Evolutionary conservation across 2,329 filamentous ascomycete species (phyloP), one percentile per base, ranked within the genome.

Genomic region (Colletotrichum noveboracense): DNA sequence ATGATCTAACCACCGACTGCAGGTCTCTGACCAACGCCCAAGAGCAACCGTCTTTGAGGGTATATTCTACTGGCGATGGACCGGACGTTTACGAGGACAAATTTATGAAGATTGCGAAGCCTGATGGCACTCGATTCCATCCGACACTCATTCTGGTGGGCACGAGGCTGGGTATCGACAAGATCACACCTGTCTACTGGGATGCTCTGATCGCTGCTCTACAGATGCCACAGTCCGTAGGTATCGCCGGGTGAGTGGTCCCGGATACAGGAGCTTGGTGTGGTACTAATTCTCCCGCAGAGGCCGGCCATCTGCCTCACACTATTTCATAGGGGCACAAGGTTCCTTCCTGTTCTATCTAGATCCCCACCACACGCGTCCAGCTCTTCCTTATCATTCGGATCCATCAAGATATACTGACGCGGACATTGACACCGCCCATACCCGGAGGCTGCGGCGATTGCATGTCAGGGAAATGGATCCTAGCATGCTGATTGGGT

Each of bases 401-500:
- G 84, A 92, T 64, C 82, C 88, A 1, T 84, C 86, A 8, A 85
- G 91, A 2, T 95, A 96, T 80, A 92, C 92, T 0, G 81, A 87
- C 9, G 93, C 95, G 79, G 96, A 98, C 74, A 83, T 98, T 18
- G 91, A 93, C 71, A 94, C 94, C 1, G 98, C 95, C 81, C 96
- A 99, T 83, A 98, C 96, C 1, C 91, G 95, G 66, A 93, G 96
- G 64, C 86, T 99, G 21, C 92, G 96, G 48, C 91, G 94, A 71
- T 89, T 99, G 34, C 93, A 97, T 79, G 90, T 99, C 65, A 92
- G 93, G 75, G 96, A 98, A 81, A 97, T 99, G 95, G 97, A 99
- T 80, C 97, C 97, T 0, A 98, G 96, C 81, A 99, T 99, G 97
- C 87, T 99, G 56, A 95, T 99, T 78, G 96, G 95, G 6, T 98